Conservation (phyloP, 2,329 filamentous ascomycete species). For the Fusarium piperis region DNA sequence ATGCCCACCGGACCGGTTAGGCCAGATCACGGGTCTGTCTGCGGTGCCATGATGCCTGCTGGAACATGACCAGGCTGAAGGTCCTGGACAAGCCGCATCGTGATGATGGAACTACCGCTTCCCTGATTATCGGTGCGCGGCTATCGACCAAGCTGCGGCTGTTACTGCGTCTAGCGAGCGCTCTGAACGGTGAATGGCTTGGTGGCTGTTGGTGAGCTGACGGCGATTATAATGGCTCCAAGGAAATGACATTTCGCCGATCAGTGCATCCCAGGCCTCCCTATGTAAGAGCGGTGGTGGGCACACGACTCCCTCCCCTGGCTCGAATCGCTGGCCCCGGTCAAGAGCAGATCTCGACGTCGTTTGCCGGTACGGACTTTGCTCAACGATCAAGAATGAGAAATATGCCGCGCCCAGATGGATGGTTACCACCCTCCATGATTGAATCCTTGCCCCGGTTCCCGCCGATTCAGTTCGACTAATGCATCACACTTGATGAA, state of each 20-base stretch:
- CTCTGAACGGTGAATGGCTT: constrained; percentile 3
- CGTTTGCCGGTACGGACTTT: not conserved
- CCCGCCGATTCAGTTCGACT: not conserved
- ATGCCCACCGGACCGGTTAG: constrained; percentile 2
- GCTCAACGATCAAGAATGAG: constrained; percentile 11
- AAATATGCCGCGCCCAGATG: constrained; percentile 3
- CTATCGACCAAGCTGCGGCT: constrained; percentile 11
- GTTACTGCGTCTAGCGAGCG: constrained; percentile 6
- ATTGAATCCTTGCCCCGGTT: not conserved
- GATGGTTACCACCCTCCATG: not conserved
- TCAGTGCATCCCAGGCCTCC: not conserved
- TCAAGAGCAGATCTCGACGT: constrained; percentile 10
- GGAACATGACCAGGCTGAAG: not conserved
- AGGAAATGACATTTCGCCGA: not conserved
- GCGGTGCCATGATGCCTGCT: not conserved
- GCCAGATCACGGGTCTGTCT: not conserved
- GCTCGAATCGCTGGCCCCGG: not conserved
- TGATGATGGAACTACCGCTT: constrained; percentile 3
- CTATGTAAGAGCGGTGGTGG: not conserved
- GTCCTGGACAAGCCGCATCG: not conserved
- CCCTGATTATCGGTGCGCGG: constrained; percentile 15
- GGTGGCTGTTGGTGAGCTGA: constrained; percentile 8
- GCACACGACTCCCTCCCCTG: not conserved
- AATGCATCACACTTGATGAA: not conserved
- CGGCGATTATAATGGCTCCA: not conserved